These are phyloP conservation scores for Echium plantagineum DNA, from an alignment of 257 asterid genomes.

Conservation along the genomic window DNA sequence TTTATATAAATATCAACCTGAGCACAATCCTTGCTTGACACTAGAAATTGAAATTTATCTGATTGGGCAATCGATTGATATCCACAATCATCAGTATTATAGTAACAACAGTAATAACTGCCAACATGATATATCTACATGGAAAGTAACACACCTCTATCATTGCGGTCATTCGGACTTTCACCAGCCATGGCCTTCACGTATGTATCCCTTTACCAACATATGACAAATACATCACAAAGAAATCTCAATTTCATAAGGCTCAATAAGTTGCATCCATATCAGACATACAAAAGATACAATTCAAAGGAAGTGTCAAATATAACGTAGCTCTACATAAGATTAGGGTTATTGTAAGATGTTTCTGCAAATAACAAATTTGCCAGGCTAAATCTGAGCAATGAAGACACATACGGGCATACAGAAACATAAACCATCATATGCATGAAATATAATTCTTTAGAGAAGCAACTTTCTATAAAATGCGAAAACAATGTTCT, in stretches of 20 bases:
- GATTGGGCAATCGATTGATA: background rate
- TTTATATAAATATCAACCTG: too few relatives aligned
- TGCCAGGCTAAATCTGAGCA: background rate
- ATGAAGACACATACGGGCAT: too few relatives aligned
- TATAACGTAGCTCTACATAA: too few relatives aligned
- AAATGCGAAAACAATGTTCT: background rate
- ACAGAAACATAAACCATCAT: too few relatives aligned
- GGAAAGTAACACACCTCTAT: constrained; percentile 57
- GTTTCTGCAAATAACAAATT: background rate
- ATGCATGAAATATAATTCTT: too few relatives aligned
- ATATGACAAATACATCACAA: constrained; percentile 5
- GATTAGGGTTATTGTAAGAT: too few relatives aligned
- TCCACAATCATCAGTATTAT: background rate
- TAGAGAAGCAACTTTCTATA: background rate
- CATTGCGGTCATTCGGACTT: constrained; percentile 92
- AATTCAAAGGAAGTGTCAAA: background rate
- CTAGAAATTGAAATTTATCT: background rate
- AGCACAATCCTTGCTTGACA: background rate
- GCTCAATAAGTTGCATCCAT: background rate
- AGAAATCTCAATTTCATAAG: background rate
- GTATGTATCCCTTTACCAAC: constrained; percentile 67
- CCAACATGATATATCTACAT: background rate
- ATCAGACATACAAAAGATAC: background rate
- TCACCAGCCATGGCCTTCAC: constrained; percentile 73
- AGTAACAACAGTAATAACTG: background rate